Conservation (phyloP, 176 grass and related monocot genomes). For the Cenchrus americanus region DNA sequence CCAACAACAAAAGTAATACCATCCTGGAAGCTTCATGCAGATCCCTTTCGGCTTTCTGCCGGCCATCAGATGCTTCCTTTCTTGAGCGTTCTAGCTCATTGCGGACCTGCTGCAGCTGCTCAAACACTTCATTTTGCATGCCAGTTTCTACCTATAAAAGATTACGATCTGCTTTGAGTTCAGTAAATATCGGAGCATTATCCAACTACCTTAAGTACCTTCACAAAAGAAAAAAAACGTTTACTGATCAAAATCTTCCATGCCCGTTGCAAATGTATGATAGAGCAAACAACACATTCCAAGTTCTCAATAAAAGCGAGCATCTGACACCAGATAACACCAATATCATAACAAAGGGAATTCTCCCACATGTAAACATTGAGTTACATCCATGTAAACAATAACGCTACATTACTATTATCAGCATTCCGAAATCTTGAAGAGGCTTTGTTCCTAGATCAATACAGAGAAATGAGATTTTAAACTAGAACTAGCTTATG, state of each 20-base stretch:
- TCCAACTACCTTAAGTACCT: not conserved
- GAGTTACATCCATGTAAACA: not conserved
- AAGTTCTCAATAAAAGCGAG: not conserved
- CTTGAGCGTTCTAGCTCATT: conserved; percentile 46
- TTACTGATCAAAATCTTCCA: no score
- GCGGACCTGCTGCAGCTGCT: conserved; percentile 44
- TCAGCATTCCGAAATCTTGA: not conserved
- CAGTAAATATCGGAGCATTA: conserved; percentile 9
- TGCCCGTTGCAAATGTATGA: not conserved
- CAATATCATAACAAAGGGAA: no score
- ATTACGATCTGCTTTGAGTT: conserved; percentile 31
- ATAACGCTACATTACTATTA: not conserved
- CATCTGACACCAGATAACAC: no score
- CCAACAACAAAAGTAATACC: conserved; percentile 33
- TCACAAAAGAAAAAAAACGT: not conserved
- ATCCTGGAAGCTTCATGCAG: conserved; percentile 55
- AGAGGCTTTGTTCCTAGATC: not conserved
- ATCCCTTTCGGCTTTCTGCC: conserved; percentile 58
- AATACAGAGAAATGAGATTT: not conserved
- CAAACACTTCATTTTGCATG: conserved; percentile 40
- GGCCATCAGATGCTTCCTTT: conserved; percentile 62
- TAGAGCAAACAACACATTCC: not conserved
- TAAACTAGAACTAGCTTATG: conserved; percentile 4
- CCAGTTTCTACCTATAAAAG: conserved; percentile 39
- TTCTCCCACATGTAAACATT: not conserved